These are phyloP conservation scores for Diddensiella santjacobensis DNA, from an alignment of 805 yeast species.

Conservation along the genomic window DNA sequence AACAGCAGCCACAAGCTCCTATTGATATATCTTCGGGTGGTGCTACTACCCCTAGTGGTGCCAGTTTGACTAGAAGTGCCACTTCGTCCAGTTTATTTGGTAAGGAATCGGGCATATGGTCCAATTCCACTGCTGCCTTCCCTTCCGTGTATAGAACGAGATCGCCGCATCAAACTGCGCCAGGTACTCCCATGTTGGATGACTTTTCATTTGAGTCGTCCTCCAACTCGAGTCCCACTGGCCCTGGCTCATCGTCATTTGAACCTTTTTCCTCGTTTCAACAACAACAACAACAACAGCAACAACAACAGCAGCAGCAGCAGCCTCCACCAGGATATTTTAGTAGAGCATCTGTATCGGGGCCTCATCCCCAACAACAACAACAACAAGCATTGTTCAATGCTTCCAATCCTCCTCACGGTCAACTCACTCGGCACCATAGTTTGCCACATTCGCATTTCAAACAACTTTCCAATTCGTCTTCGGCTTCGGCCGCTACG, in stretches of 20 bases:
- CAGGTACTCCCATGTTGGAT: slow-evolving; percentile 19
- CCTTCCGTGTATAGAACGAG: background rate
- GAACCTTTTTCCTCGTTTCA: background rate
- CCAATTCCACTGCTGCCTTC: background rate
- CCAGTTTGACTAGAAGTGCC: slow-evolving; percentile 11
- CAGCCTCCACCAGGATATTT: slow-evolving; percentile 10
- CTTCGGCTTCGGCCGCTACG: background rate
- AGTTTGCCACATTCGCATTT: slow-evolving; percentile 1
- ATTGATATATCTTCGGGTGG: background rate
- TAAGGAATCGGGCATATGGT: slow-evolving; percentile 23
- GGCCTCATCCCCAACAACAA: slow-evolving; percentile 10
- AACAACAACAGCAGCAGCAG: slow-evolving; percentile 11
- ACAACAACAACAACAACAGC: slow-evolving; percentile 17
- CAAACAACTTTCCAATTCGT: background rate
- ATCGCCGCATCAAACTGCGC: slow-evolving; percentile 1
- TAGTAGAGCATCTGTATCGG: background rate
- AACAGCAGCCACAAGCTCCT: background rate
- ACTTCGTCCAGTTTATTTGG: slow-evolving; percentile 24
- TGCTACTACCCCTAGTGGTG: slow-evolving; percentile 16
- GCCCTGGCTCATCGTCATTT: slow-evolving; percentile 1
- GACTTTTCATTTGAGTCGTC: background rate
- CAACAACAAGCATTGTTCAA: background rate
- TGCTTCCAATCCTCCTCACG: background rate
- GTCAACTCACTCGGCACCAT: slow-evolving; percentile 5
- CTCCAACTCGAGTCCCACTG: slow-evolving; percentile 4